Conservation (phyloP, 306 rosid genomes). For the Oxytropis ochrocephala region DNA sequence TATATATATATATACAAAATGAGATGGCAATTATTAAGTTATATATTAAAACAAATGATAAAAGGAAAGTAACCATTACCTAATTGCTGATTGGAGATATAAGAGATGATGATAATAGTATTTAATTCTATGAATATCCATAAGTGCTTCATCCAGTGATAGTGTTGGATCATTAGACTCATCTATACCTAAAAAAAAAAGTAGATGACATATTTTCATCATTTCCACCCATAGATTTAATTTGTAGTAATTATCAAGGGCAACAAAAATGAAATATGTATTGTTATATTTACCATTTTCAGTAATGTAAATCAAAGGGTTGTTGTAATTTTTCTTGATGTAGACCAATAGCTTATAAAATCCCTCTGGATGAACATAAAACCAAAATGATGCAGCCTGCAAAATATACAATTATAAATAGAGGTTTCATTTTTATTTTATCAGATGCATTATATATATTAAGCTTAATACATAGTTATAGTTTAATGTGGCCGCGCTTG, state of each 20-base stretch:
- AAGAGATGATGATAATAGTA: conserved; percentile 39
- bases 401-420: neutral
- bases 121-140: conserved; percentile 40
- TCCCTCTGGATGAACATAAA: conserved; percentile 43
- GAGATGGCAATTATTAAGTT: neutral
- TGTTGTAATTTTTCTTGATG: conserved; percentile 34
- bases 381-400: conserved; percentile 51
- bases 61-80: conserved; percentile 16
- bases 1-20: neutral
- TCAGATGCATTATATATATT: too few relatives aligned
- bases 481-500: neutral
- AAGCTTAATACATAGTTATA: neutral
- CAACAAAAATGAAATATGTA: too few relatives aligned
- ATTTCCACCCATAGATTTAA: neutral
- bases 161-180: conserved; percentile 39
- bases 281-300: conserved; percentile 44
- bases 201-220: neutral
- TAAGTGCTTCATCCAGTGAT: conserved; percentile 34
- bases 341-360: conserved; percentile 35
- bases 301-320: conserved; percentile 49
- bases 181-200: conserved; percentile 33
- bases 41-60: neutral
- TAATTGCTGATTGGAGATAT: conserved; percentile 38
- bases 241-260: neutral
- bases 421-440: neutral